Evolutionary conservation across 192 early-diverging fungal species (phyloP), one percentile per base, ranked within the genome.

Genomic region (Backusella mclennaniae): DNA sequence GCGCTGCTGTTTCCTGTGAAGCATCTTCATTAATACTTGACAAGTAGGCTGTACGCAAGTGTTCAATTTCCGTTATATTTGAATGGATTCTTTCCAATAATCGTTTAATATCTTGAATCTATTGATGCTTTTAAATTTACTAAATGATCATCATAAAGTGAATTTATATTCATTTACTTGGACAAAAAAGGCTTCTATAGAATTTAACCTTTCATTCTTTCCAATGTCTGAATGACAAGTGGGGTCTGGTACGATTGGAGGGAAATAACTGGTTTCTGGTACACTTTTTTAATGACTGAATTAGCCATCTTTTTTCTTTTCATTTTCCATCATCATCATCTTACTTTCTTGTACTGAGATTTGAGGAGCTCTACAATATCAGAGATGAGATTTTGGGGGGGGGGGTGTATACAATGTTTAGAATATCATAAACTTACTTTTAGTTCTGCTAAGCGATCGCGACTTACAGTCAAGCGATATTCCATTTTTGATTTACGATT

Each of bases 11-110:
- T 46, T 76, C 67, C 49, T 41, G 29, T 41, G 41, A 75, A 66
- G 74, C 41, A 7, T 75, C 15, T 33, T 75, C 80, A 67, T 82
- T 82, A 69, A 72, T 78, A 17, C 76, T 82, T 7, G 70, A 73
- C n/a, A 82, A 67, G 6, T 74, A 73, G 3, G 74, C 36, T 44
- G 49, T 75, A 23, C 78, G 80, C 15, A 82, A 29, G 14, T 69
- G 36, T 59, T 82, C 76, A 38, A 82, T 82, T 46, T 82, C 68
- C 8, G 29, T 15, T 21, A 82, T 72, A 39, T 75, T 78, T 21
- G 49, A 46, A 33, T 82, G 78, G 42, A 82, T 78, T 12, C 38
- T 71, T 38, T 69, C 66, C 8, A 82, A 46, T 29, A 56, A 31
- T 9, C 71, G 41, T 68, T 82, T 82, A 9, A 82, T 56, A 5